A percentile compares a stretch with the other conserved stretches of the same genome.
phyloP scores from a whole-genome alignment of 192 early-diverging fungal species.

The Mortierella alpina region DNA sequence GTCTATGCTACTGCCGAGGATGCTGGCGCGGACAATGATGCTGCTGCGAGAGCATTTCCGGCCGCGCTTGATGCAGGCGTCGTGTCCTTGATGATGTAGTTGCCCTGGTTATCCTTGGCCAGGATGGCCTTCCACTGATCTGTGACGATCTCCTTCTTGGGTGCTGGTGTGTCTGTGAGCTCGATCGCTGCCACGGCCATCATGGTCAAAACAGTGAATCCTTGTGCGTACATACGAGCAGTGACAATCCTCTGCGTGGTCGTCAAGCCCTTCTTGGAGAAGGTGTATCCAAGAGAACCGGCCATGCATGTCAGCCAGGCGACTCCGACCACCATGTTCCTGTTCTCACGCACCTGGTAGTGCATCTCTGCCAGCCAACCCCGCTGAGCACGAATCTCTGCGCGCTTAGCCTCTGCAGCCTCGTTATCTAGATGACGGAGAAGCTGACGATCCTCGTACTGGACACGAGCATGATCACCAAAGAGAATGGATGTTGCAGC shows the following conservation, averaged over 20 bases:
- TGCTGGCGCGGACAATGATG: conserved; percentile 13
- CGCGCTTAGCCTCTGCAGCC: conserved; percentile 35
- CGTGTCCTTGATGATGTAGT: conserved; percentile 46
- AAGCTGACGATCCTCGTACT: conserved; percentile 47
- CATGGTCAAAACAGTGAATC: conserved; percentile 50
- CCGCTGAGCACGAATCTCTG: conserved; percentile 49
- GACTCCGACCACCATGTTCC: conserved; percentile 39
- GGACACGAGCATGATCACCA: conserved; percentile 50
- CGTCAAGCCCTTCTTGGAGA: conserved; percentile 45
- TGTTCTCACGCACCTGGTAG: conserved; percentile 54
- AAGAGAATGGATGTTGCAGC: conserved; percentile 40
- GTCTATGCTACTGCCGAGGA: not conserved
- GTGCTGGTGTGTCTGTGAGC: conserved; percentile 26
- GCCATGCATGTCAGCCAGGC: conserved; percentile 49
- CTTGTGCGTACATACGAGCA: conserved; percentile 54
- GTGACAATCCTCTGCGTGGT: conserved; percentile 52
- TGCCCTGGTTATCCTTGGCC: conserved; percentile 51
- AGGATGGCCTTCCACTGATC: conserved; percentile 53
- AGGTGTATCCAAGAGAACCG: conserved; percentile 47
- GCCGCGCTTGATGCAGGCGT: not conserved
- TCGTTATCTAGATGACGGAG: conserved; percentile 49
- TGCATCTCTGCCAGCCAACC: conserved; percentile 37
- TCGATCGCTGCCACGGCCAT: conserved; percentile 49
- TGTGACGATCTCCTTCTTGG: conserved; percentile 36
- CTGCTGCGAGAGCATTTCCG: conserved; percentile 8